Evolutionary conservation across 2,329 filamentous ascomycete species (phyloP), one percentile per base, ranked within the genome.

Genomic region (Cadophora gregata): DNA sequence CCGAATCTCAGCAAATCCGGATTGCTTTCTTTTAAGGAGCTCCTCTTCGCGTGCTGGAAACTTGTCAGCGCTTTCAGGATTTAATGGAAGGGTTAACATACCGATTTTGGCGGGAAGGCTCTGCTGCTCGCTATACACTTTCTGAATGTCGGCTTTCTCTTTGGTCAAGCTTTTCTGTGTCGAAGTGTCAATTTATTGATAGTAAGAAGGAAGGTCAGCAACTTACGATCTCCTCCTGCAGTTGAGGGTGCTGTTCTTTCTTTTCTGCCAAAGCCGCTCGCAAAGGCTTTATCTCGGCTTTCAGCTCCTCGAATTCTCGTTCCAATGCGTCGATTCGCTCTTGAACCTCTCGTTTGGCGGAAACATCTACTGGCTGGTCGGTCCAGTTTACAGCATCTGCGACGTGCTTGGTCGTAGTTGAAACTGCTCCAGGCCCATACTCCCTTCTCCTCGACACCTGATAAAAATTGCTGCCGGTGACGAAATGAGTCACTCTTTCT

Each of bases 371-470:
- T 3, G 92, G 90, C 68, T 92, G 88, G 55, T 93, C 88, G 0
- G 89, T 93, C 89, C 96, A 97, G 74, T 86, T 86, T 42, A 77
- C 81, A 4, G 93, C 93, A 1, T 78, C 79, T 19, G 78, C 81
- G 16, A 97, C 80, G 63, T 81, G 81, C 42, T 83, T 86, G 16
- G 91, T 88, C 25, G 84, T 82, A 0, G 91, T 93, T 1, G 92
- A 93, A 58, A 86, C 87, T 16, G 90, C 93, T 58, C 84, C 81
- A 1, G 88, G 85, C 1, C 93, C 93, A 78, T 97, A 97, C 77
- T 98, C 95, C 70, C 83, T 85, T 58, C 95, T 89, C 19, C 91
- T 87, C 6, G 83, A 84, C 61, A 96, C 85, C 24, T 82, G 83
- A 77, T 91, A 94, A 9, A 78, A 80, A 59, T 88, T 85, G 19